Evolutionary conservation across 2,329 filamentous ascomycete genomes (phyloP), one percentile per base, ranked within the genome.

Genomic region (Pseudocercospora pini-densiflorae): DNA sequence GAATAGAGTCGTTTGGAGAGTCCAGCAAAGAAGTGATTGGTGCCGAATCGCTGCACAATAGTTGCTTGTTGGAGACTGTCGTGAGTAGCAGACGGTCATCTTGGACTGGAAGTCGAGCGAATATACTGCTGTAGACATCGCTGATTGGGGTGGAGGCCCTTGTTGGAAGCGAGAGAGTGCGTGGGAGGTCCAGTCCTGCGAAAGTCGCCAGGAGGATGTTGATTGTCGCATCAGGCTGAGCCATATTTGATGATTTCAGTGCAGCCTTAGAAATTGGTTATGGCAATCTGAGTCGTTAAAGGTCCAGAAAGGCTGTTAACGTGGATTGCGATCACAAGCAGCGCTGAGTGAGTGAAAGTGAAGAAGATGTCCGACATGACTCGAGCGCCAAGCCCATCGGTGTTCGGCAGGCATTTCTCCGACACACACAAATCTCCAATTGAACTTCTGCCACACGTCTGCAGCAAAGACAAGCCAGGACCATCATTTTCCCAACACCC

Each of bases 201-300:
- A 98, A 94, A 68, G 90, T 92, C 72, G 92, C 90, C 68, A 99
- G 84, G 66, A 98, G 87, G 69, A 98, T 85, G 80, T 97, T 97
- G 77, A 97, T 82, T n/a, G 45, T 73, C 6, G 69, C 65, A 2
- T 59, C 40, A 8, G 33, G 16, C 14, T 53, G 33, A 4, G 59
- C 62, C 61, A 68, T 68, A 14, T 47, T 62, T 2, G 1, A 31
- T 23, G 8, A 19, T 43, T 36, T 24, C 19, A 21, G 33, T 43
- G 55, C 16, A 21, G 31, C 31, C 27, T 19, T 51, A 9, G 5
- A 27, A 7, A 7, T 5, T 5, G 2, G n/a, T 36, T 36, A 16
- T 36, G 3, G 33, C 5, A 9, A 16, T 33, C 31, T 5, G 31
- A 33, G 31, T 3, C 10, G 31, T 33, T 3, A 8, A 33, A 33